A percentile compares a stretch with the other conserved stretches of the same genome.
These are phyloP conservation scores for Pisolithus orientalis DNA, from an alignment of 768 basidiomycete species.

Conservation along the genomic window DNA sequence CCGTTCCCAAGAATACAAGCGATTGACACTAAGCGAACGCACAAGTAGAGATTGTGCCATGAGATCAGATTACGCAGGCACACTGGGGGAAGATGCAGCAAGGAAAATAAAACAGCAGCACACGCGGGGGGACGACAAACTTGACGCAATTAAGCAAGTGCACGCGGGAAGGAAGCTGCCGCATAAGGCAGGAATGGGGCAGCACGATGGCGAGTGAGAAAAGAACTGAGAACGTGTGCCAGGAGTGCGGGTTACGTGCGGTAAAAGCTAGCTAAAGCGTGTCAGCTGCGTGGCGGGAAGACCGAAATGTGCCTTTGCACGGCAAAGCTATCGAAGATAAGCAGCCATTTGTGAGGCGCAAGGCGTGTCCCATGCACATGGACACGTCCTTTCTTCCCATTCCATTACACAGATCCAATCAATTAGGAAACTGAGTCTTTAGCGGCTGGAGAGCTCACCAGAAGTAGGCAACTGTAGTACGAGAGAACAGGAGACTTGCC, in stretches of 20 bases:
- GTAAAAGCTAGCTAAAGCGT: constrained; percentile 41
- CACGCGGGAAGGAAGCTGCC: constrained; percentile 38
- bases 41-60: constrained; percentile 11
- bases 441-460: constrained; percentile 16
- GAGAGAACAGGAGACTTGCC: constrained; percentile 27
- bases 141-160: constrained; percentile 21
- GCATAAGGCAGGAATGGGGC: constrained; percentile 53
- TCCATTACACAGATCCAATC: constrained; percentile 19
- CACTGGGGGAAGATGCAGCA: constrained; percentile 20
- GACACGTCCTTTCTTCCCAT: constrained; percentile 17
- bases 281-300: constrained; percentile 53
- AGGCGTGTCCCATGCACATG: constrained; percentile 9
- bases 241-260: constrained; percentile 59
- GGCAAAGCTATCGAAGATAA: constrained; percentile 51
- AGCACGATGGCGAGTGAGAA: constrained; percentile 42
- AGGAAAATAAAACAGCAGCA: constrained; percentile 21
- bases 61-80: constrained; percentile 23
- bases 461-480: constrained; percentile 24
- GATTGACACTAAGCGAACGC: constrained; percentile 21
- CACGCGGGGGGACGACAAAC: constrained; percentile 17
- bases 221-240: constrained; percentile 55
- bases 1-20: constrained; percentile 15
- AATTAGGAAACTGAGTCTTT: constrained; percentile 24
- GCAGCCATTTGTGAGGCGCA: constrained; percentile 29
- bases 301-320: constrained; percentile 44